Evolutionary conservation across 768 basidiomycete species (phyloP).

Genomic region (Xanthoconium stramineum): DNA sequence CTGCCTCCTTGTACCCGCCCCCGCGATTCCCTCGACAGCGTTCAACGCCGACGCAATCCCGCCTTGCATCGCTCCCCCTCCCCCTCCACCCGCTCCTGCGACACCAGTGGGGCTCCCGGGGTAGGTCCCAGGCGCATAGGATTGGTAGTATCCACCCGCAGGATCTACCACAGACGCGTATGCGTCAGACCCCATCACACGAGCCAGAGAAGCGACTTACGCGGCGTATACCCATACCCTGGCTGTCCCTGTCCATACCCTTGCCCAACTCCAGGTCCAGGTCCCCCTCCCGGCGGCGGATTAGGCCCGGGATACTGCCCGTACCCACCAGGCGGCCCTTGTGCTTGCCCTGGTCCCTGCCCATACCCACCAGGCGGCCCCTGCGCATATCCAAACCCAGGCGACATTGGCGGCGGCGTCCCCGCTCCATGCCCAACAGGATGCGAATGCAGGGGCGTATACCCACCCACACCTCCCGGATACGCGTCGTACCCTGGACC

Average conservation of each 20-base stretch:
- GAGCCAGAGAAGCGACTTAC: slow-evolving; percentile 29
- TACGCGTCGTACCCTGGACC: not conserved
- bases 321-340: not conserved
- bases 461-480: not conserved
- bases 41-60: slow-evolving; percentile 35
- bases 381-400: not conserved
- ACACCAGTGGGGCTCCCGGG: not conserved
- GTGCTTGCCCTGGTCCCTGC: not conserved
- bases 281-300: not conserved
- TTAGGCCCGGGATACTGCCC: not conserved
- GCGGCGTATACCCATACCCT: slow-evolving; percentile 24
- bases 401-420: too few species aligned
- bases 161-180: not conserved
- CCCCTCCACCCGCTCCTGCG: not conserved
- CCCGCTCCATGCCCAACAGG: not conserved
- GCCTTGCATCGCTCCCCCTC: slow-evolving; percentile 22
- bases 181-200: not conserved
- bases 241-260: not conserved
- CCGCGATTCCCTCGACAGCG: slow-evolving; percentile 56
- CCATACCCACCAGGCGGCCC: not conserved
- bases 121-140: slow-evolving; percentile 7
- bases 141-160: not conserved
- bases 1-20: slow-evolving; percentile 46
- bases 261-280: not conserved
- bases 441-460: slow-evolving; percentile 4